These are phyloP conservation scores for Hypoxylon sp. DNA, from an alignment of 2,329 filamentous ascomycete genomes.

Conservation along the genomic window DNA sequence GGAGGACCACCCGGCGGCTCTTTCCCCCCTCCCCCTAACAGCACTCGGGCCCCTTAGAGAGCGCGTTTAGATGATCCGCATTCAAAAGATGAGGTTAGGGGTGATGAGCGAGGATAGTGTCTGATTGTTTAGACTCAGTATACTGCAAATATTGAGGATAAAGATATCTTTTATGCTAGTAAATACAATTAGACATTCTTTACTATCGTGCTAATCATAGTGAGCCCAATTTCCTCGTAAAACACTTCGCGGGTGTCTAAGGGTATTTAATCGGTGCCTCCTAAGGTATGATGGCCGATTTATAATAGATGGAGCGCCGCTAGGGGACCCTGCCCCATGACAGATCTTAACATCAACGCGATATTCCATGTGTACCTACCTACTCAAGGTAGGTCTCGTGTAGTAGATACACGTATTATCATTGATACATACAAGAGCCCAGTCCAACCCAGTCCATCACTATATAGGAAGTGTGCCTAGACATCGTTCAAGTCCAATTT, in stretches of 20 bases:
- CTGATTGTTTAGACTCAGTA: constrained; percentile 3
- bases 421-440: no score
- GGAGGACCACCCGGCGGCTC: constrained; percentile 14
- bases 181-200: constrained; percentile 33
- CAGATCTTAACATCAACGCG: no score
- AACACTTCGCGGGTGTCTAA: neutral
- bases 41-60: constrained; percentile 21
- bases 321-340: no score
- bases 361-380: no score
- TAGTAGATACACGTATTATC: no score
- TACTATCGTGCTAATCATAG: constrained; percentile 9
- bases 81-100: neutral
- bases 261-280: neutral
- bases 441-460: no score
- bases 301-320: no score
- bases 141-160: neutral
- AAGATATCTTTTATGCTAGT: no score
- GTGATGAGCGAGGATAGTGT: neutral
- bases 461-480: no score
- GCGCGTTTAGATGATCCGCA: neutral
- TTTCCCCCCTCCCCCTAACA: constrained; percentile 29
- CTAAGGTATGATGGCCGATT: no score
- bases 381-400: no score
- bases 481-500: no score
- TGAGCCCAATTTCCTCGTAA: neutral